Conservation (phyloP, 768 basidiomycete species). For the Podaxis sp. region DNA sequence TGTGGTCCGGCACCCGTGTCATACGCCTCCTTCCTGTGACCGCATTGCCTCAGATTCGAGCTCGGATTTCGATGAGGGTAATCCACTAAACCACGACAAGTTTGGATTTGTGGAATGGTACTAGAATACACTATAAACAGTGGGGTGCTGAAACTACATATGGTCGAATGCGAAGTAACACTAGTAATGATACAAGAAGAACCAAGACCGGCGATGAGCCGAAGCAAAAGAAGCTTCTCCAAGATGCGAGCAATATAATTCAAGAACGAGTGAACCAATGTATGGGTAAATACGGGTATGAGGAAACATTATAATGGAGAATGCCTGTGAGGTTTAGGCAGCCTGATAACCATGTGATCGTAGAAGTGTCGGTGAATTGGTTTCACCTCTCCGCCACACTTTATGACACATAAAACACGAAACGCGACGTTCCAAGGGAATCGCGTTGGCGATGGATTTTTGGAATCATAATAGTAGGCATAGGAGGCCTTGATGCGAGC, state of each 20-base stretch:
- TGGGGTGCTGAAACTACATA: too few species aligned
- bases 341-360: constrained; percentile 37
- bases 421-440: constrained; percentile 53
- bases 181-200: too few species aligned
- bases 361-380: constrained; percentile 47
- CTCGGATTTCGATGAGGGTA: too few species aligned
- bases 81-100: too few species aligned
- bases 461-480: constrained; percentile 44
- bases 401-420: constrained; percentile 52
- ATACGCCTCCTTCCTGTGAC: too few species aligned
- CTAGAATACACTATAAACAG: too few species aligned
- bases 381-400: constrained; percentile 41
- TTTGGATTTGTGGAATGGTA: too few species aligned
- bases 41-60: too few species aligned
- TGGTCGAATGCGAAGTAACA: too few species aligned
- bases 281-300: not conserved
- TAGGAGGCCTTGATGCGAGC: constrained; percentile 51
- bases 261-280: not conserved
- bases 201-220: not conserved
- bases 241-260: not conserved
- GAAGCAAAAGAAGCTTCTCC: not conserved
- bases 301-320: not conserved
- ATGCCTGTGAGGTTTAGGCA: constrained; percentile 14
- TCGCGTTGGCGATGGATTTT: constrained; percentile 25
- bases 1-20: too few species aligned